Evolutionary conservation across 2,329 filamentous ascomycete genomes (phyloP), one percentile per base, ranked within the genome.

Genomic region (Cladosporium austrohemisphaericum): DNA sequence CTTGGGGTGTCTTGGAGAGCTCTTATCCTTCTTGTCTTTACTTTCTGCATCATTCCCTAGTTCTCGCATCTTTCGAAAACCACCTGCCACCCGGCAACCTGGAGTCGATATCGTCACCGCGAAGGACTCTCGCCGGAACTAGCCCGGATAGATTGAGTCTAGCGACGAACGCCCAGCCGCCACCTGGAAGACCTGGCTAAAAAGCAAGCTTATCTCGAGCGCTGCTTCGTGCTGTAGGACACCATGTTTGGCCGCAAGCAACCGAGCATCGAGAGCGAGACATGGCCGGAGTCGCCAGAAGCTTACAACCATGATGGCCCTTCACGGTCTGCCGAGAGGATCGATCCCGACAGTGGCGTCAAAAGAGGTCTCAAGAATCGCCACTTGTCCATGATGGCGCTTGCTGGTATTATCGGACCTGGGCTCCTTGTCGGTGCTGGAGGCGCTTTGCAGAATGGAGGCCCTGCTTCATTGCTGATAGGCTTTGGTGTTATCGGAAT

Each of bases 401-500:
- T 68, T n/a, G 64, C 69, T 60, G 75, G 76, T 9, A 79, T 78
- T 51, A 79, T 79, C 52, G 86, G 86, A 0, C 84, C 86, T 3
- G 86, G 86, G 18, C 71, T 90, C 32, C 19, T 51, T 7, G 81
- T 89, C 47, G 86, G 85, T 13, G 78, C 83, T 2, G 86, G 86
- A 28, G 80, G 83, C 38, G 86, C 86, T 0, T 70, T 91, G 19
- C 73, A 78, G 10, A 78, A 75, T 33, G 85, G 85, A 49, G 86
- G 86, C 0, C 86, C 86, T 13, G 86, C 84, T 0, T 81, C 84
- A 0, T 68, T 88, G 41, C 65, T 90, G 28, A 88, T 90, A 60
- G 85, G 85, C 1, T 91, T 90, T 56, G 79, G 76, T 8, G 70
- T 88, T 22, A 84, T 88, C 55, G 85, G 83, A 9, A 76, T 88